Base-by-base conservation (phyloP, 2,329 filamentous ascomycete species). In the Ilyonectria mors-panacis region DNA sequence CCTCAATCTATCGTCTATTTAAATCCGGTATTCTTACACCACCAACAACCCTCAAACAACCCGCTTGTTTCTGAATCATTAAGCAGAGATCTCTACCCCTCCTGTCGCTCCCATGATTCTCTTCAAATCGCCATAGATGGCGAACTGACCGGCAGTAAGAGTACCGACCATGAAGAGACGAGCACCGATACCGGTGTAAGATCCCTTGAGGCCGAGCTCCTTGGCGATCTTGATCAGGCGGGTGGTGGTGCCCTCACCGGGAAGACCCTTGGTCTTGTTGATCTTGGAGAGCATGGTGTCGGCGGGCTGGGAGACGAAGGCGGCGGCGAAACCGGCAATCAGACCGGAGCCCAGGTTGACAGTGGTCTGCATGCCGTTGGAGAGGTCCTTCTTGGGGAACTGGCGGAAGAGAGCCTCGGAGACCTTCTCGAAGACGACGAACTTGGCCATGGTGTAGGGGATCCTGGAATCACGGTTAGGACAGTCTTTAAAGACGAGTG, bases 271-370 rank as follows among this genome's bases (percentile, higher is more conserved):
- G 85, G 92, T 94, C 92, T 96, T 96, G 92, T 97, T 97, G 88
- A 97, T 96, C 90, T 95, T 96, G 85, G 89, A 93, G 73, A 97
- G 91, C 94, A 97, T 97, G 80, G 94, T 97, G 83, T 97, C 94
- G 81, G 94, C 94, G 76, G 94, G 94, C 87, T 97, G 94, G 71
- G 94, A 97, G 81, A 97, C 89, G 77, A 95, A 81, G 80, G 94
- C 94, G 77, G 94, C 94, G 78, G 93, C 94, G 85, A 97, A 94
- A 92, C 94, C 83, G 70, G 83, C 83, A 69, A 84, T 79, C 71
- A 85, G 79, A 82, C 83, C 83, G 66, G 83, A 82, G 75, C 82
- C 82, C 89, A 97, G 87, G 90, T 97, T 96, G 86, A 93, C 89
- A 82, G 85, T 84, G 74, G 94, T 97, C 87, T 95, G 93, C 77